phyloP scores from a whole-genome alignment of 148 eudicot genomes.

The Diospyros kaki region DNA sequence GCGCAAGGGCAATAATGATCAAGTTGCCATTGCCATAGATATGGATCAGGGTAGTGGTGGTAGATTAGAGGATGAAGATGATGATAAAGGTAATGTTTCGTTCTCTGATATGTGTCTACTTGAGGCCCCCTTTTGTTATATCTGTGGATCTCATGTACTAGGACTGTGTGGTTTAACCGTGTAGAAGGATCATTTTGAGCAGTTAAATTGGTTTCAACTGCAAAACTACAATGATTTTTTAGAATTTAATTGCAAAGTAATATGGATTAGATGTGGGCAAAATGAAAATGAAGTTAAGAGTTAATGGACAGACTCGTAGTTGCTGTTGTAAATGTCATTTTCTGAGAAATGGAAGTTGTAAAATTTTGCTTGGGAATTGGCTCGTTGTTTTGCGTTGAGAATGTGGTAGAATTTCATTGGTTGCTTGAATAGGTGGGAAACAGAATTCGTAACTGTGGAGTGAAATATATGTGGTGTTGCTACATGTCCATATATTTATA shows the following conservation, averaged over 20 bases:
- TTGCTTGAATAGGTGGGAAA: neutral
- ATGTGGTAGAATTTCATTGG: neutral
- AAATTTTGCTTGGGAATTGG: neutral
- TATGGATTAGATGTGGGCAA: neutral
- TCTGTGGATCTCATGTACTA: neutral
- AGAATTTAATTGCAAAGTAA: neutral
- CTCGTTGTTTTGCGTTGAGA: neutral
- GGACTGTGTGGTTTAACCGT: neutral
- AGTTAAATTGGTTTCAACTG: neutral
- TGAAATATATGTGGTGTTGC: neutral
- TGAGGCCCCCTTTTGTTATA: neutral
- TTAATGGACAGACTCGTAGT: neutral
- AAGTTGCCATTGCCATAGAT: constrained; percentile 84
- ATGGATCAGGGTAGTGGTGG: constrained; percentile 44
- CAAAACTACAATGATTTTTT: neutral
- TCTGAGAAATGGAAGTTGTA: neutral
- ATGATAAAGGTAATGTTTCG: constrained; percentile 74
- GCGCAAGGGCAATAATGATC: constrained; percentile 86
- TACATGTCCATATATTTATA: too few relatives aligned
- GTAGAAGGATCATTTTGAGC: neutral
- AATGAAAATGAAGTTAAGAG: neutral
- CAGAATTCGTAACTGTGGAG: neutral
- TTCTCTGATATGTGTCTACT: neutral
- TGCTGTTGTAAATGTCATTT: neutral
- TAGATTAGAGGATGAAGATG: constrained; percentile 77